Evolutionary conservation across 2,329 filamentous ascomycete species (phyloP), one percentile per base, ranked within the genome.

Genomic region (Alternaria postmessia): DNA sequence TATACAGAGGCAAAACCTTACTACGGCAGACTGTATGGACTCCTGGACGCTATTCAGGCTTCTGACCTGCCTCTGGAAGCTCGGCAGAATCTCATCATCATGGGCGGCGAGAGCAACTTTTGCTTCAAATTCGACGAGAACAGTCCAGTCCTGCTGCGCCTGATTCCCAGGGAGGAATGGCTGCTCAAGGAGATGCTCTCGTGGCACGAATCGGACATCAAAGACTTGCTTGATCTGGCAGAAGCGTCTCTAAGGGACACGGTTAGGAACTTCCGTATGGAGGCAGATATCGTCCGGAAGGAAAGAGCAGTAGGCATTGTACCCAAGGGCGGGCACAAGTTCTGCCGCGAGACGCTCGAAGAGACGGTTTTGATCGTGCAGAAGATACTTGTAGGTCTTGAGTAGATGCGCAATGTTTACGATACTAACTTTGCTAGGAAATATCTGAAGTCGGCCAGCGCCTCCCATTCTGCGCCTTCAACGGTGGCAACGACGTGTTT

Each of bases 31-130:
- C 87, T 99, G 1, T 89, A 93, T 75, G 95, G 95, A 1, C 86
- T 99, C 0, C 86, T 99, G 2, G 89, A 96, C 68, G 91, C 92
- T 26, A 87, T 98, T 20, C 82, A 86, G 39, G 86, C 87, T 6
- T 87, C 88, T 1, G 75, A 84, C 12, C 83, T 96, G 7, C 87
- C 90, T 0, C 79, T 85, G 0, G 75, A 85, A 7, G 89, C 93
- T 72, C 92, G 93, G 72, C 85, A 90, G 68, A 93, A 91, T 69
- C 85, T 99, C 6, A 86, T 98, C 63, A 90, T 99, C 68, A 93
- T 99, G 87, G 95, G 95, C 64, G 95, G 95, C 56, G 95, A 99
- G 80, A 93, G 92, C 61, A 98, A 96, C 81, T 99, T 96, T 78
- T 88, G 98, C 53, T 97, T 98, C 81, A 88, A 88, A 52, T 97